Base-by-base conservation (phyloP, 2,329 filamentous ascomycete species). In the Colletotrichum spinosum region DNA sequence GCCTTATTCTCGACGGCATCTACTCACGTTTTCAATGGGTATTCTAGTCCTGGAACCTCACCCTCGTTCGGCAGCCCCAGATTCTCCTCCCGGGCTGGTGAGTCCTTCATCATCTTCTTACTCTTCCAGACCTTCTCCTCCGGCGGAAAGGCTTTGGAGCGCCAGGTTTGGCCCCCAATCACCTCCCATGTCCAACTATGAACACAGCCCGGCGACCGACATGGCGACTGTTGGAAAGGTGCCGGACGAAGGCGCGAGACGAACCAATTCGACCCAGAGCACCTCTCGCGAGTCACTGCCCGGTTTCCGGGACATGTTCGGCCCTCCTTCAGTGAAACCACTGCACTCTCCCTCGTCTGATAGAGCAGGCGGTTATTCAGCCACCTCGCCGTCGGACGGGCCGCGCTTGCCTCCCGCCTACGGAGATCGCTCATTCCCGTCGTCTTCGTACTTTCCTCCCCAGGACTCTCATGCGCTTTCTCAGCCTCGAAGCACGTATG, bases 181-280 rank as follows among this genome's bases (percentile, higher is more conserved):
- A 68, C 81, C 85, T 74, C 83, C 83, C 70, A 88, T 88, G 86
- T 84, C 85, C 73, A 83, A 79, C 75, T 84, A 87, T 86, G 86
- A 86, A 63, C 82, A 80, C 68, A 73, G 76, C 68, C 72, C 78
- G 67, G 79, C 75, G 72, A 72, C 76, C 74, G 80, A 81, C 65
- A 80, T 83, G 80, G 77, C 78, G 69, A 71, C 77, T 52, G 65
- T 69, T 67, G 77, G 76, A 64, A 79, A 78, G 71, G 76, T 73
- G 54, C 70, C 74, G 56, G 79, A 80, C 68, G 78, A 79, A 58
- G 73, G 72, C 35, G 75, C 75, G 51, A 69, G 71, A 55, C 77
- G 76, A 66, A 76, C 76, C 60, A 79, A 81, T 63, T 71, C 71
- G 51, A 70, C 70, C n/a, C 65, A 61, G 37, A 41, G 68, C 34